phyloP scores from a whole-genome alignment of 345 rosid genomes.

The Sonneratia alba region DNA sequence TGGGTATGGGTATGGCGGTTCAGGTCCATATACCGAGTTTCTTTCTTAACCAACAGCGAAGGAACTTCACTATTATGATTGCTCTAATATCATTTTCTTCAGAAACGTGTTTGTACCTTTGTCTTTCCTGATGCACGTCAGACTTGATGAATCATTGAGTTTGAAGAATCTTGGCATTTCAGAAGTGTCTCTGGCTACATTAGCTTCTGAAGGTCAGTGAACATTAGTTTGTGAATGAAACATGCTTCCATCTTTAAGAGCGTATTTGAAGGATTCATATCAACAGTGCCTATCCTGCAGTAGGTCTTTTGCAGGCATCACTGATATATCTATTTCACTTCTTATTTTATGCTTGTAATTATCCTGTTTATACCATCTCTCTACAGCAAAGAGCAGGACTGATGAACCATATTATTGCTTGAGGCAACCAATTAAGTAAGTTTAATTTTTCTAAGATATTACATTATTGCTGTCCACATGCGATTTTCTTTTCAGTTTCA shows the following conservation, averaged over 20 bases:
- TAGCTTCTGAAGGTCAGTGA: conserved; percentile 47
- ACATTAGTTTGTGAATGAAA: background rate
- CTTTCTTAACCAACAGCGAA: background rate
- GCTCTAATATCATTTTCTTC: background rate
- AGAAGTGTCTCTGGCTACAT: conserved; percentile 68
- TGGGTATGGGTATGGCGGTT: background rate
- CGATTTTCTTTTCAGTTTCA: background rate
- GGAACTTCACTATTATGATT: background rate
- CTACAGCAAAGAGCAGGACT: conserved; percentile 28
- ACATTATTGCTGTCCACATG: background rate
- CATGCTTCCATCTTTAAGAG: conserved; percentile 1
- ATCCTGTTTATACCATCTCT: background rate
- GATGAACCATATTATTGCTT: conserved; percentile 17
- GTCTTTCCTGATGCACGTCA: conserved; percentile 25
- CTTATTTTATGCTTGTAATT: background rate
- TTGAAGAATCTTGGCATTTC: conserved; percentile 73
- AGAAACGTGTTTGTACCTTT: background rate
- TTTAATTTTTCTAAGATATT: conserved; percentile 1
- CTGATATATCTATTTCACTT: background rate
- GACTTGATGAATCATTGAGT: conserved; percentile 59
- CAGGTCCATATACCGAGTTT: background rate
- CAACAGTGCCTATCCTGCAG: background rate
- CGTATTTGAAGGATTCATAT: background rate
- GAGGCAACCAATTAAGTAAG: conserved; percentile 38
- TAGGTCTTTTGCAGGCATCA: background rate